phyloP scores from a whole-genome alignment of 768 basidiomycete genomes.

The Kwoniella dejecticola region DNA sequence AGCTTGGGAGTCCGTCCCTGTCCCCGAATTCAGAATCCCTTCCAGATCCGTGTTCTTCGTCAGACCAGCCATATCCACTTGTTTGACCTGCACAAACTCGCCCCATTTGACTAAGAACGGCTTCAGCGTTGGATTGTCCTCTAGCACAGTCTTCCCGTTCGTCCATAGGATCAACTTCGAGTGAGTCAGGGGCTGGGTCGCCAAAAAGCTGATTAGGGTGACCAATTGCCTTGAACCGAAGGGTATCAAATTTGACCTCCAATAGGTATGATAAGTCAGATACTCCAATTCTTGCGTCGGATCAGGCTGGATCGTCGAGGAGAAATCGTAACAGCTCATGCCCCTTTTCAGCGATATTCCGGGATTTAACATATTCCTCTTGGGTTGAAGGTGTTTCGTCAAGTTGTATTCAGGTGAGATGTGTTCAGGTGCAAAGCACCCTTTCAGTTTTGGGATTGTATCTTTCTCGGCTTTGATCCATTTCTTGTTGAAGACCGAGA shows the following conservation, averaged over 20 bases:
- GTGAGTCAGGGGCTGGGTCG: constrained; percentile 73
- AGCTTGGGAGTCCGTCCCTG: constrained; percentile 16
- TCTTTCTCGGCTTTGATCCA: constrained; percentile 78
- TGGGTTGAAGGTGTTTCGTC: constrained; percentile 58
- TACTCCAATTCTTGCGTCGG: constrained; percentile 38
- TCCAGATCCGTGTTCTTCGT: constrained; percentile 77
- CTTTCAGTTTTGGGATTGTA: constrained; percentile 62
- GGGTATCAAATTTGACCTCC: constrained; percentile 82
- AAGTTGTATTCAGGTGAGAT: constrained; percentile 48
- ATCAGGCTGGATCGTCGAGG: constrained; percentile 68
- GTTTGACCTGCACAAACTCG: constrained; percentile 68
- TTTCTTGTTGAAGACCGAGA: constrained; percentile 71
- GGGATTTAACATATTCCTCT: constrained; percentile 72
- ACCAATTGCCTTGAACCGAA: constrained; percentile 82
- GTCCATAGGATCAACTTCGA: constrained; percentile 85
- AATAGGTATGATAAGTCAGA: constrained; percentile 85
- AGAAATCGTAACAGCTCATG: constrained; percentile 90
- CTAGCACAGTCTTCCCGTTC: constrained; percentile 67
- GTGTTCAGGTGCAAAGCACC: constrained; percentile 34
- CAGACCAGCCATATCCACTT: constrained; percentile 68
- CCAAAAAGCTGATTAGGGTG: constrained; percentile 91
- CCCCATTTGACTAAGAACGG: constrained; percentile 68
- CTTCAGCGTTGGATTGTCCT: constrained; percentile 59
- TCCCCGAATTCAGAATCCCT: constrained; percentile 59
- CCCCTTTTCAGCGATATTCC: constrained; percentile 76